These are phyloP conservation scores for Salix udensis DNA, from an alignment of 345 rosid species.

Conservation along the genomic window DNA sequence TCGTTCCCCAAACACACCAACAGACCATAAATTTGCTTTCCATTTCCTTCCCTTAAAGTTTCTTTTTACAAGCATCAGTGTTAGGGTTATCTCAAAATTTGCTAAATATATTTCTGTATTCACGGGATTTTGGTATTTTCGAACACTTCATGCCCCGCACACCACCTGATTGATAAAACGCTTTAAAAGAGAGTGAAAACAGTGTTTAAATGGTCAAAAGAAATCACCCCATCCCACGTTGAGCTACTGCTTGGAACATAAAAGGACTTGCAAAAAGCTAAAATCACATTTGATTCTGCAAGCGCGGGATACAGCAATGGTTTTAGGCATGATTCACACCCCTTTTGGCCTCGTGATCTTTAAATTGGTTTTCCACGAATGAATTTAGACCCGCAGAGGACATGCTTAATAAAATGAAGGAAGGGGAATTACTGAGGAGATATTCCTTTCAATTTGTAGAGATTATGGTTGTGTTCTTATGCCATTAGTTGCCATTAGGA, in stretches of 20 bases:
- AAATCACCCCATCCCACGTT: conserved; percentile 21
- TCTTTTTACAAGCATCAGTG: neutral
- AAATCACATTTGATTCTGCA: conserved; percentile 60
- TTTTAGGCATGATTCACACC: conserved; percentile 47
- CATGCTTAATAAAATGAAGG: conserved; percentile 63
- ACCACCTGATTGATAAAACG: neutral
- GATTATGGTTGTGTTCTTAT: conserved; percentile 78
- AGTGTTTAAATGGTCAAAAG: conserved; percentile 13
- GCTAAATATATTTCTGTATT: neutral
- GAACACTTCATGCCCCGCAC: neutral
- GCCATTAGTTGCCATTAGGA: conserved; percentile 61
- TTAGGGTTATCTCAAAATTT: neutral
- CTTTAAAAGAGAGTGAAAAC: neutral
- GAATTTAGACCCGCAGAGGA: conserved; percentile 65
- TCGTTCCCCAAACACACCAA: too few species aligned
- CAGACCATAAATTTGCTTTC: too few species aligned
- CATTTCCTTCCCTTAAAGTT: neutral
- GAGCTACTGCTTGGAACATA: conserved; percentile 58
- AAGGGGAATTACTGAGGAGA: conserved; percentile 52
- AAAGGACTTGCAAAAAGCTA: conserved; percentile 54
- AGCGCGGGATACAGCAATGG: conserved; percentile 71
- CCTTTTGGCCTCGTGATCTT: conserved; percentile 61
- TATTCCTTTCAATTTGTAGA: conserved; percentile 63
- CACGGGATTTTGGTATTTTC: fast-evolving
- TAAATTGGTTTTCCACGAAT: conserved; percentile 59